Evolutionary conservation across 306 rosid genomes (phyloP).

Genomic region (Alnus rubra): DNA sequence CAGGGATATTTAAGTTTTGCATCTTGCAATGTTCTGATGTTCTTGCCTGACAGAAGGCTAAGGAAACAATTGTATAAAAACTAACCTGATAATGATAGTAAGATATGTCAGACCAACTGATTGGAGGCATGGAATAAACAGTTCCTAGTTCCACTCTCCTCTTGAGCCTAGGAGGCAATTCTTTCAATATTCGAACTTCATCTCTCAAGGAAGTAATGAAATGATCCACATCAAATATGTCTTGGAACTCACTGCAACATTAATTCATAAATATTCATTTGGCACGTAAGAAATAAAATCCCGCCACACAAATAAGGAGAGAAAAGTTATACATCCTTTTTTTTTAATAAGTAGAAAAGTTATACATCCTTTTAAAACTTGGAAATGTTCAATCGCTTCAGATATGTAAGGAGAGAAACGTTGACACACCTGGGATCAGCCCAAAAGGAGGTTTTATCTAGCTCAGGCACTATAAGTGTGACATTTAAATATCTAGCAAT

Average conservation of each 20-base stretch:
- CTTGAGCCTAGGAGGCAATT: conserved; percentile 92
- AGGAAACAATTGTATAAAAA: conserved; percentile 1
- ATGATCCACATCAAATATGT: conserved; percentile 91
- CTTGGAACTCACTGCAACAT: conserved; percentile 77
- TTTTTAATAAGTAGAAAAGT: not conserved
- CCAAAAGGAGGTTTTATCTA: conserved; percentile 95
- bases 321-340: conserved; percentile 9
- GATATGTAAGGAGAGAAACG: conserved; percentile 3
- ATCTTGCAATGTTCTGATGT: not conserved
- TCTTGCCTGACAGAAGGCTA: not conserved
- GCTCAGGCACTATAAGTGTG: conserved; percentile 89
- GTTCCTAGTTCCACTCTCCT: conserved; percentile 67
- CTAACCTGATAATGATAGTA: conserved; percentile 86
- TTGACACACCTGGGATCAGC: conserved; percentile 89
- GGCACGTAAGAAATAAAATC: conserved; percentile 18
- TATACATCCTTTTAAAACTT: conserved; percentile 10
- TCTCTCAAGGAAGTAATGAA: conserved; percentile 94
- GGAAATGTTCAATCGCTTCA: not conserved
- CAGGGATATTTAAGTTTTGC: not conserved
- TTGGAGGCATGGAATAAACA: conserved; percentile 85
- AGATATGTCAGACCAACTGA: conserved; percentile 96
- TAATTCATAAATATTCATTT: conserved; percentile 17
- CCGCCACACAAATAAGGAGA: not conserved
- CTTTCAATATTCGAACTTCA: conserved; percentile 92
- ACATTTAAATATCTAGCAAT: conserved; percentile 91